These are phyloP conservation scores for Solanum hybrid DNA, from an alignment of 305 asterid species.

Conservation along the genomic window DNA sequence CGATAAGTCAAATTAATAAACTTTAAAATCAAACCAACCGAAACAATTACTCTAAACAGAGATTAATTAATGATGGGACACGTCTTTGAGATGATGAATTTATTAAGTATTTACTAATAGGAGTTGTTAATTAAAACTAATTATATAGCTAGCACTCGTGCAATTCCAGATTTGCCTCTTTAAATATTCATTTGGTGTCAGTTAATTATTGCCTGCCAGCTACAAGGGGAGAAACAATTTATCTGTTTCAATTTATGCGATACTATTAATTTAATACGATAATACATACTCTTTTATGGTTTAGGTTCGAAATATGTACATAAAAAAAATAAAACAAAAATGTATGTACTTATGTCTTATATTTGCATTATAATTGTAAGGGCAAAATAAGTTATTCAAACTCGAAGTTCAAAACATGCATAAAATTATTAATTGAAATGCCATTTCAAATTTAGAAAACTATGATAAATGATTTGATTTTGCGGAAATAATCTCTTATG, in stretches of 20 bases:
- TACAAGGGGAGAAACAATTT: neutral
- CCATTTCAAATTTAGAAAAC: neutral
- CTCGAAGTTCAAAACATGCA: neutral
- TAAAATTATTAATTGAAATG: neutral
- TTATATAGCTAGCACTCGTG: neutral
- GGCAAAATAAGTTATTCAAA: neutral
- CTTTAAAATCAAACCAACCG: neutral
- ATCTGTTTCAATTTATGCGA: neutral
- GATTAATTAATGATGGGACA: neutral
- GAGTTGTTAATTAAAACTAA: neutral
- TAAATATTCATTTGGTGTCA: neutral
- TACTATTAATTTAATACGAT: too few relatives aligned
- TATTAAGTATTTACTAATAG: neutral
- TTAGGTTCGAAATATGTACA: neutral
- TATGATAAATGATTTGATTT: neutral
- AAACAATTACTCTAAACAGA: neutral
- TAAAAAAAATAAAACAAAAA: neutral
- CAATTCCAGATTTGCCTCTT: neutral
- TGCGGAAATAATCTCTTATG: neutral
- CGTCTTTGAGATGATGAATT: neutral
- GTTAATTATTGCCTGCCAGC: neutral
- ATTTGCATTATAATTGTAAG: neutral
- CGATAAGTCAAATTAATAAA: neutral
- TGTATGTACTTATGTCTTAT: neutral
- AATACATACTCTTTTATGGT: neutral